Evolutionary conservation across 768 basidiomycete species (phyloP), one percentile per base, ranked within the genome.

Genomic region (Boletales sp.): DNA sequence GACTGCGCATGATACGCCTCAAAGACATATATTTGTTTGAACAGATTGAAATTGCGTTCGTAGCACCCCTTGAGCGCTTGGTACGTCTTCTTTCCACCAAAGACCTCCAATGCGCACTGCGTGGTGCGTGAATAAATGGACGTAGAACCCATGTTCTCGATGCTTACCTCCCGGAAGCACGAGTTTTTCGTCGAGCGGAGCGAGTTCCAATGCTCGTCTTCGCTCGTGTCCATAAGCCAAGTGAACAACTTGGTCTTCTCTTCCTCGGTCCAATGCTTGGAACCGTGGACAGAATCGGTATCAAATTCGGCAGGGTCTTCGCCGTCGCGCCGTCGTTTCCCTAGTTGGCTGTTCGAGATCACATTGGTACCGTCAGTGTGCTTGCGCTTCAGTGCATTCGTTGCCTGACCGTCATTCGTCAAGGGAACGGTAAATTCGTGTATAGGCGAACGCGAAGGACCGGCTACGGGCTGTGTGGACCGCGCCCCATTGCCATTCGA

Each of bases 231-330:
- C 81, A 90, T 86, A 41, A 90, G 78, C 87, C 87, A 90, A 39
- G 70, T 78, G 66, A 90, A 90, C 40, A 90, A 72, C 53, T 78
- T 81, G 13, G 85, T 77, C 69, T 90, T 90, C 62, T 90, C 87
- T 9, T 88, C 86, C 63, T 89, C 88, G 0, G 86, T 86, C 87
- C 87, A 90, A 58, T 90, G 87, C 57, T 89, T 89, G 2, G 87
- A 84, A 21, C 87, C 87, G 52, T 80, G 78, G 5, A 70, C 76
- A 9, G 66, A 63, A 46, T 76, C 67, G 11, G 43, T 42, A 21
- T 70, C 67, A 31, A 68, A 69, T 7, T 68, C 67, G 1, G 43
- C 53, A 2, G 50, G 12, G 12, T 68, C 66, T 21, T 70, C 68
- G 2, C 43, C 55, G 6, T 68, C 68, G 38, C 67, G 58, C 17